phyloP scores from a whole-genome alignment of 352 stramenopile species.

The Phytophthora agathidicida region DNA sequence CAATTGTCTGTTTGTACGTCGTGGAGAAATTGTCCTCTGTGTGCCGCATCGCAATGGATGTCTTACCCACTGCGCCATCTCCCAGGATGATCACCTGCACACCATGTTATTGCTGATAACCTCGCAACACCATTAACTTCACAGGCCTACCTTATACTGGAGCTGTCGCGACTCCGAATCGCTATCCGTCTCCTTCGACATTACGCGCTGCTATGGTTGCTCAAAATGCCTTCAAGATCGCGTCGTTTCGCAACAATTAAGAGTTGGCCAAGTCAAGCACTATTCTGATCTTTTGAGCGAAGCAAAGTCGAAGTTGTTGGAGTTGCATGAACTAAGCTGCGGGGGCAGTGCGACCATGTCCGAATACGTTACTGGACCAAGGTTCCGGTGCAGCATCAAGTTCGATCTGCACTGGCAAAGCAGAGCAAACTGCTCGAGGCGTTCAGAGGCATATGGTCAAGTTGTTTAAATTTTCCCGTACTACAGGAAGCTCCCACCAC shows the following conservation, averaged over 20 bases:
- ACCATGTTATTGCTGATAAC: not conserved
- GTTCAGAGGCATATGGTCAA: too few species aligned
- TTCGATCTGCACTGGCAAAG: too few species aligned
- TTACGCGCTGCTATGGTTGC: slow-evolving; percentile 16
- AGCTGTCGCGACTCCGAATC: slow-evolving; percentile 83
- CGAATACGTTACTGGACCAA: too few species aligned
- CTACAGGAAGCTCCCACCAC: too few species aligned
- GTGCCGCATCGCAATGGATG: slow-evolving; percentile 93
- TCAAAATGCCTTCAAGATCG: slow-evolving; percentile 23
- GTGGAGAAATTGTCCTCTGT: slow-evolving; percentile 93
- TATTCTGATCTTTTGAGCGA: too few species aligned
- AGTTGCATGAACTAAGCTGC: too few species aligned
- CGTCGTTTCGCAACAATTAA: slow-evolving; percentile 29
- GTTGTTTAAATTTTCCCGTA: too few species aligned
- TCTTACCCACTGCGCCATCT: slow-evolving; percentile 95
- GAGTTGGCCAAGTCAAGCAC: too few species aligned
- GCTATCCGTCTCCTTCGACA: slow-evolving; percentile 89
- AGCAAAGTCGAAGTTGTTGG: too few species aligned
- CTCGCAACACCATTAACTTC: not conserved
- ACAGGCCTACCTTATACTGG: slow-evolving; percentile 80
- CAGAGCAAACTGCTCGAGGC: too few species aligned
- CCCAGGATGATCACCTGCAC: slow-evolving; percentile 93
- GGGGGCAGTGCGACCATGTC: too few species aligned
- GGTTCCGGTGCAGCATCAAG: too few species aligned
- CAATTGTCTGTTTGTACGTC: slow-evolving; percentile 96